Evolutionary conservation across 371 early-diverging fungal species (phyloP).

Genomic region (Smittium culicis): DNA sequence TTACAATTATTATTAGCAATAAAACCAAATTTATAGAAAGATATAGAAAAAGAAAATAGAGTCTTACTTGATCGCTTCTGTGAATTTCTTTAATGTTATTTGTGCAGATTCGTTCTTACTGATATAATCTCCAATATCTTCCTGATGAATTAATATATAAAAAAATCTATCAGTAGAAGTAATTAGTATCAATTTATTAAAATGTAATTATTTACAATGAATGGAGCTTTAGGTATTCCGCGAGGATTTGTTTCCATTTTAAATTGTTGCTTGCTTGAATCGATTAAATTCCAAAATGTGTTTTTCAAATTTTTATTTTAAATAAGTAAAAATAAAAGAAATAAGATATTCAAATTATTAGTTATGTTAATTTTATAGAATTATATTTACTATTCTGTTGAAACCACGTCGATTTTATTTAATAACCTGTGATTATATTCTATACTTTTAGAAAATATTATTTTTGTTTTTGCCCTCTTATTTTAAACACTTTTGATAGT

Average conservation of each 20-base stretch:
- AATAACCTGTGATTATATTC: too few relatives aligned
- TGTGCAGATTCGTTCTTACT: slow-evolving; percentile 55
- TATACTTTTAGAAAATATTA: too few relatives aligned
- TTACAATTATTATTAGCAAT: neutral
- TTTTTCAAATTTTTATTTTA: too few relatives aligned
- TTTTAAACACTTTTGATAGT: too few relatives aligned
- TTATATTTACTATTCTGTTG: too few relatives aligned
- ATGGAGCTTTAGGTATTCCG: slow-evolving; percentile 91
- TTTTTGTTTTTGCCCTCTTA: too few relatives aligned
- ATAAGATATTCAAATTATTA: too few relatives aligned
- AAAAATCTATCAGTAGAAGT: neutral
- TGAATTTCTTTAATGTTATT: slow-evolving; percentile 71
- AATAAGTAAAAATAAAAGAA: too few relatives aligned
- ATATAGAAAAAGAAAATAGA: slow-evolving; percentile 8
- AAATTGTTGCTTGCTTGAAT: too few relatives aligned
- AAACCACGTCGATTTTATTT: too few relatives aligned
- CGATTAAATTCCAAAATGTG: too few relatives aligned
- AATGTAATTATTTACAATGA: slow-evolving; percentile 50
- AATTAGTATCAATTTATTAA: neutral
- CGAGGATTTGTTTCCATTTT: slow-evolving; percentile 65
- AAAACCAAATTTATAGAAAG: neutral
- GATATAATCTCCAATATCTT: slow-evolving; percentile 79
- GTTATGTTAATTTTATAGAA: too few relatives aligned
- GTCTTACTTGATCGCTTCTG: slow-evolving; percentile 72
- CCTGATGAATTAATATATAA: slow-evolving; percentile 33